Evolutionary conservation across 495 filamentous ascomycete genomes (phyloP).

Genomic region (Clohesyomyces aquaticus): DNA sequence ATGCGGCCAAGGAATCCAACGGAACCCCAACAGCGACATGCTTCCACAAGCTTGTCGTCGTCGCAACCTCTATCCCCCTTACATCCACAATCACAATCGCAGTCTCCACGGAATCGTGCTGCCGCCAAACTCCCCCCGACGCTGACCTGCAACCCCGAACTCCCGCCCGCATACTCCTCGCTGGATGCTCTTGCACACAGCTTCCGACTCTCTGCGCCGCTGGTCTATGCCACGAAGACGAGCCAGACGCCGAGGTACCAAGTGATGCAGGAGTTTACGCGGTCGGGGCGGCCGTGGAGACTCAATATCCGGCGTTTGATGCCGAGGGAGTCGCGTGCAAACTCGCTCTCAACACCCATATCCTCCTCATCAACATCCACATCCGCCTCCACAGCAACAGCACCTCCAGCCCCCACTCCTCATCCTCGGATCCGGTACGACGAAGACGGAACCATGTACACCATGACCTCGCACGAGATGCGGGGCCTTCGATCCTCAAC

Average conservation of each 20-base stretch:
- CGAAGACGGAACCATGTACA: conserved; percentile 36
- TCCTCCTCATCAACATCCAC: neutral
- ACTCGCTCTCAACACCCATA: conserved; percentile 20
- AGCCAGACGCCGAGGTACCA: conserved; percentile 36
- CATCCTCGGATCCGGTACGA: conserved; percentile 23
- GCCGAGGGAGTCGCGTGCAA: conserved; percentile 27
- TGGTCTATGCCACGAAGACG: conserved; percentile 32
- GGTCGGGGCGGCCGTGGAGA: conserved; percentile 21
- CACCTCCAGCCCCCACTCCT: too few species aligned
- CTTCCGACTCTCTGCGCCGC: conserved; percentile 28
- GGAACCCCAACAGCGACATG: neutral
- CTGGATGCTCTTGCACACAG: conserved; percentile 22
- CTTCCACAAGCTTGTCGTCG: neutral
- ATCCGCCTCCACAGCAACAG: too few species aligned
- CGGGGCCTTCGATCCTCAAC: conserved; percentile 24
- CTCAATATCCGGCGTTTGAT: conserved; percentile 32
- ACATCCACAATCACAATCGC: neutral
- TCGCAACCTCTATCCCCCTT: neutral
- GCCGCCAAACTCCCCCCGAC: conserved; percentile 9
- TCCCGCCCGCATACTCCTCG: conserved; percentile 30
- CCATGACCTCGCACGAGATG: conserved; percentile 30
- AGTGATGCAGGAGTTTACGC: conserved; percentile 31
- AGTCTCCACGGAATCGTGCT: neutral
- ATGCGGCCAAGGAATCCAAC: neutral
- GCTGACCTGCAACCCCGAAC: conserved; percentile 1